Percentiles rank a stretch among this genome's conserved stretches.
Evolutionary conservation across 768 basidiomycete genomes (phyloP).

Genomic region (Leucosporidium yakuticum): DNA sequence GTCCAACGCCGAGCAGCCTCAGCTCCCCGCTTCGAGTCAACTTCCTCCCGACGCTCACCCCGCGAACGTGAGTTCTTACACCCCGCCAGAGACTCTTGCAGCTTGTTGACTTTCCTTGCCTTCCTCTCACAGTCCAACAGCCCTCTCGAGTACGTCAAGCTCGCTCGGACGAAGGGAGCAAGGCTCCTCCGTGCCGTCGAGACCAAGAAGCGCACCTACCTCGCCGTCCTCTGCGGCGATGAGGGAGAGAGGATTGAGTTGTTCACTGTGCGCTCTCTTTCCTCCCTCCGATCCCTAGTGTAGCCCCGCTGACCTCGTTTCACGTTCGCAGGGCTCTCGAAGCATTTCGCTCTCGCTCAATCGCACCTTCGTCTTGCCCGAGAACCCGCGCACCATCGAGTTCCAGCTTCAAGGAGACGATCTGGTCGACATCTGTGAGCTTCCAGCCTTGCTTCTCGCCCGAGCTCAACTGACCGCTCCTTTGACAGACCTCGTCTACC

Average conservation of each 20-base stretch:
- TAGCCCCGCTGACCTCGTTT: neutral
- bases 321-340: slow-evolving; percentile 28
- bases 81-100: neutral
- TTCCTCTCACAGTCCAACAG: slow-evolving; percentile 44
- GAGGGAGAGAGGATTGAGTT: slow-evolving; percentile 88
- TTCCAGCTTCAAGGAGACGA: slow-evolving; percentile 87
- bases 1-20: neutral
- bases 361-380: slow-evolving; percentile 86
- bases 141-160: slow-evolving; percentile 84
- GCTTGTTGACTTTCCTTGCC: neutral
- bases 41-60: slow-evolving; percentile 11
- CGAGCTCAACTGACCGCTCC: neutral
- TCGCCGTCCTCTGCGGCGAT: slow-evolving; percentile 87
- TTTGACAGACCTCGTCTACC: slow-evolving; percentile 57
- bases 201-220: slow-evolving; percentile 86
- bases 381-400: slow-evolving; percentile 79
- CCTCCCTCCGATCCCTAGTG: accelerated
- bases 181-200: slow-evolving; percentile 79
- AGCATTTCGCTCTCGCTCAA: slow-evolving; percentile 77
- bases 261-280: slow-evolving; percentile 78
- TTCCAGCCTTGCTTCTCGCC: slow-evolving; percentile 29
- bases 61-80: neutral
- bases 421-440: slow-evolving; percentile 71
- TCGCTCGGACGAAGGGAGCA: slow-evolving; percentile 83
- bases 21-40: slow-evolving; percentile 3